Conservation (phyloP, 371 early-diverging fungal species). For the Haplosporangium sp. region DNA sequence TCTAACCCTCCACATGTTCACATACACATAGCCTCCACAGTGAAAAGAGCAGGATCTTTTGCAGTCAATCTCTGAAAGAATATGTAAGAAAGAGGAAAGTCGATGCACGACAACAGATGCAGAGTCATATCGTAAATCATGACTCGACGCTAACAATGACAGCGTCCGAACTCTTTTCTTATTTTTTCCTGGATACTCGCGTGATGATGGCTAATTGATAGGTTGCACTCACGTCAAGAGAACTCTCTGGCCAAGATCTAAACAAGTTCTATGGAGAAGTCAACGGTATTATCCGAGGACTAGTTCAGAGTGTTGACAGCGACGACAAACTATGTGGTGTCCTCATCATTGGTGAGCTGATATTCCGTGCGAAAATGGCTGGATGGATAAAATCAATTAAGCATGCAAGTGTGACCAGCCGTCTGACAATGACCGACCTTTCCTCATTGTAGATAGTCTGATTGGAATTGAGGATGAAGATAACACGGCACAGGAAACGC, state of each 20-base stretch:
- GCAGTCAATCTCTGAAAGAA: constrained; percentile 35
- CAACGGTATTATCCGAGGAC: constrained; percentile 68
- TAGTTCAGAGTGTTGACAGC: constrained; percentile 65
- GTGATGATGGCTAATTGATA: constrained; percentile 1
- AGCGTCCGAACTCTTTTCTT: background rate
- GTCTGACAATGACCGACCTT: background rate
- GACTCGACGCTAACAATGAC: background rate
- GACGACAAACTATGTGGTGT: constrained; percentile 76
- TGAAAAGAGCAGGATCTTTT: constrained; percentile 27
- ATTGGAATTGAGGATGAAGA: constrained; percentile 90
- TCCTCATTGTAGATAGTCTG: constrained; percentile 70
- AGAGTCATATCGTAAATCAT: background rate
- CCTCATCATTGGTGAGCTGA: constrained; percentile 65
- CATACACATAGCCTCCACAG: constrained; percentile 21
- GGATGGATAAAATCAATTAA: too few relatives aligned
- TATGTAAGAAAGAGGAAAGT: constrained; percentile 28
- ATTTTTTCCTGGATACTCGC: background rate
- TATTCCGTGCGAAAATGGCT: background rate
- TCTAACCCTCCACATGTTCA: background rate
- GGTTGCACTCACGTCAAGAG: constrained; percentile 39
- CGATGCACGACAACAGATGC: background rate
- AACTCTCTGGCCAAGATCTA: constrained; percentile 41
- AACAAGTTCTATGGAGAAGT: constrained; percentile 59
- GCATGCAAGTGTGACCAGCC: too few relatives aligned
- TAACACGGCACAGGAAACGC: constrained; percentile 79